These are phyloP conservation scores for Aureobasidium mangrovei DNA, from an alignment of 2,329 filamentous ascomycete species.

Conservation along the genomic window DNA sequence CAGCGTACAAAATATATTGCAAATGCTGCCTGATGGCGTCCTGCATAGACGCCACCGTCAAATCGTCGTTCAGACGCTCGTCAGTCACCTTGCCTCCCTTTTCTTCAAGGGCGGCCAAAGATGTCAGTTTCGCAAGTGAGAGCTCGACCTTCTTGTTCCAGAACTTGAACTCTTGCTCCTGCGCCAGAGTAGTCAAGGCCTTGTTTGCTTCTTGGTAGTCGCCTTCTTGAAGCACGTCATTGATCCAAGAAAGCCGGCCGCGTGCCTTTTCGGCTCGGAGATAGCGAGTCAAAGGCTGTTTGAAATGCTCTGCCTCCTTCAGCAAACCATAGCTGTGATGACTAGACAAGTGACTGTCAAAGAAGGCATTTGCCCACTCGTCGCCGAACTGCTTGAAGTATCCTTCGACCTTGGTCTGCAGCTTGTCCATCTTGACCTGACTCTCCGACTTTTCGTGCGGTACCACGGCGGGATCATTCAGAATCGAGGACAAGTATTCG, in stretches of 20 bases:
- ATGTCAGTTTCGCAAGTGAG: constrained; percentile 72
- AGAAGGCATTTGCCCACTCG: constrained; percentile 66
- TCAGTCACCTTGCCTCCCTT: constrained; percentile 9
- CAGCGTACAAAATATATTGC: constrained; percentile 55
- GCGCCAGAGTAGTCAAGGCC: constrained; percentile 61
- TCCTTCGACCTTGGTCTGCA: constrained; percentile 32
- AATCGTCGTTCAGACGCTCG: constrained; percentile 42
- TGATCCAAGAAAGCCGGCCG: constrained; percentile 85
- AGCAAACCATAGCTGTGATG: constrained; percentile 42
- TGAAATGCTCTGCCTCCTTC: constrained; percentile 58
- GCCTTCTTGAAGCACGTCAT: constrained; percentile 70
- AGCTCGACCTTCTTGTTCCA: constrained; percentile 94
- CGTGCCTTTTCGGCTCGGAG: constrained; percentile 63
- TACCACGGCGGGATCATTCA: constrained; percentile 29
- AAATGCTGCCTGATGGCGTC: constrained; percentile 67
- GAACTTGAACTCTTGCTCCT: constrained; percentile 63
- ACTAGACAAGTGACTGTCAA: constrained; percentile 47
- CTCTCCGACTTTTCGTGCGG: constrained; percentile 19
- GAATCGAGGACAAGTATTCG: constrained; percentile 29
- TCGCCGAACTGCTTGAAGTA: constrained; percentile 59
- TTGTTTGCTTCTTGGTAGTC: constrained; percentile 66
- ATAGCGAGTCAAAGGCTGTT: constrained; percentile 66
- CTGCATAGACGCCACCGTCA: constrained; percentile 69
- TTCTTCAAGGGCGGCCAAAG: constrained; percentile 52
- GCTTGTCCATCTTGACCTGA: constrained; percentile 37